These are phyloP conservation scores for Myotisia sp. DNA, from an alignment of 2,329 filamentous ascomycete species.

Conservation along the genomic window DNA sequence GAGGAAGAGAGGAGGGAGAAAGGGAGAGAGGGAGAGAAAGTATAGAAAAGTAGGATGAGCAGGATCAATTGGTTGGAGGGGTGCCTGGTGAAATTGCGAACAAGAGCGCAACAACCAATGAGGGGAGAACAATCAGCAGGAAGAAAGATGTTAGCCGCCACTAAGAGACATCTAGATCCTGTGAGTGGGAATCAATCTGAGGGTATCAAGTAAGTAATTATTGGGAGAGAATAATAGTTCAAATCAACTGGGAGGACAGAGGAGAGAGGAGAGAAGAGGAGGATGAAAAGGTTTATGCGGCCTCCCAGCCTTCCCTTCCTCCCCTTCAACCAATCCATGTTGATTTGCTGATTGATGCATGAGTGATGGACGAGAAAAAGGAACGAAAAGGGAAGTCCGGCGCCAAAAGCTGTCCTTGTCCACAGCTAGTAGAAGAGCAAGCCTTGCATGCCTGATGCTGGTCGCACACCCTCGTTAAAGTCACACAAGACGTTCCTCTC, in stretches of 20 bases:
- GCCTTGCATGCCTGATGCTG: too few relatives aligned
- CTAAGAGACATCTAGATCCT: neutral
- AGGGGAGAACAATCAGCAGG: neutral
- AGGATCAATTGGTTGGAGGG: neutral
- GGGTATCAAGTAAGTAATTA: neutral
- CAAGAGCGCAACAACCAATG: neutral
- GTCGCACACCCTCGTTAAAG: too few relatives aligned
- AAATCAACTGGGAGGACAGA: neutral
- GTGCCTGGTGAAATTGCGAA: neutral
- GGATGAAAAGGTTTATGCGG: neutral
- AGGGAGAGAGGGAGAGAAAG: neutral
- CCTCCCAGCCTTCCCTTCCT: neutral
- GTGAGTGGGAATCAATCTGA: neutral
- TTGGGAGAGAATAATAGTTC: neutral
- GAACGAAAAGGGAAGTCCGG: neutral
- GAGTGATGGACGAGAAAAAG: too few relatives aligned
- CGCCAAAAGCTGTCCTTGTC: neutral
- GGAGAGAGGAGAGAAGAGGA: neutral
- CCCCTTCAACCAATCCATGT: neutral
- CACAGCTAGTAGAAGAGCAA: too few relatives aligned
- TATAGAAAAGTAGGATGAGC: neutral
- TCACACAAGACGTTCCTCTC: neutral
- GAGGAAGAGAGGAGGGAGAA: slow-evolving; percentile 2
- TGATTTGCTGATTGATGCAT: neutral
- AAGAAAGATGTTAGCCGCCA: neutral